Conservation (phyloP, 768 basidiomycete species). For the Rhizopogon vulgaris region DNA sequence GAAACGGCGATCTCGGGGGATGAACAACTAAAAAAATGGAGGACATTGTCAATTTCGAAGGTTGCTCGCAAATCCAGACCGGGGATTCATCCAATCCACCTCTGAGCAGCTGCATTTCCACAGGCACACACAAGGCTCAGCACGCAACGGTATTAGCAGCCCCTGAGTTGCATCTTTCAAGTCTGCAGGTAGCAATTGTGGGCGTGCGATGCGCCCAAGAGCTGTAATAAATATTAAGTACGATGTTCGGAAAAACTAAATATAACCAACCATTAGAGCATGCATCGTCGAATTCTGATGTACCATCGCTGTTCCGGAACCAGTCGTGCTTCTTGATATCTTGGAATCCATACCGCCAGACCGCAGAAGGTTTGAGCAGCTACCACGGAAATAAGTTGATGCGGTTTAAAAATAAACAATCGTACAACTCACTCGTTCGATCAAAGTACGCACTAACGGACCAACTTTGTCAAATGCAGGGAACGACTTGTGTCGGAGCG, state of each 20-base stretch:
- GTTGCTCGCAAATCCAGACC: neutral
- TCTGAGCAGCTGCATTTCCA: neutral
- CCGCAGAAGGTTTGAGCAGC: neutral
- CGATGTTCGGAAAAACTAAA: neutral
- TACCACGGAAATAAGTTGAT: neutral
- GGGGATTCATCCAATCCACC: neutral
- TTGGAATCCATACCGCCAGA: neutral
- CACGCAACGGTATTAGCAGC: neutral
- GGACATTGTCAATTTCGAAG: neutral
- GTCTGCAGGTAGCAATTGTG: neutral
- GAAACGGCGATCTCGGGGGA: too few relatives aligned
- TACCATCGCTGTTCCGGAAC: slow-evolving; percentile 4
- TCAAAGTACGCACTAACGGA: slow-evolving; percentile 15
- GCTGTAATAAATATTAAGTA: neutral
- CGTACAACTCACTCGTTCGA: slow-evolving; percentile 24
- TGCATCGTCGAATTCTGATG: slow-evolving; percentile 18
- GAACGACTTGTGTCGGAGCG: slow-evolving; percentile 14
- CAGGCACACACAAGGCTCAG: too few relatives aligned
- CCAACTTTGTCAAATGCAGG: slow-evolving; percentile 17
- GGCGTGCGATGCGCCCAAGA: neutral
- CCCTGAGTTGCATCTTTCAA: neutral
- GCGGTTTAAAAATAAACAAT: neutral
- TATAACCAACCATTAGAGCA: slow-evolving; percentile 13
- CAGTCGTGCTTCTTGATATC: neutral
- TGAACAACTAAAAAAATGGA: neutral